Evolutionary conservation across 208 protist species (phyloP).

Genomic region (Cochliopodium minus): DNA sequence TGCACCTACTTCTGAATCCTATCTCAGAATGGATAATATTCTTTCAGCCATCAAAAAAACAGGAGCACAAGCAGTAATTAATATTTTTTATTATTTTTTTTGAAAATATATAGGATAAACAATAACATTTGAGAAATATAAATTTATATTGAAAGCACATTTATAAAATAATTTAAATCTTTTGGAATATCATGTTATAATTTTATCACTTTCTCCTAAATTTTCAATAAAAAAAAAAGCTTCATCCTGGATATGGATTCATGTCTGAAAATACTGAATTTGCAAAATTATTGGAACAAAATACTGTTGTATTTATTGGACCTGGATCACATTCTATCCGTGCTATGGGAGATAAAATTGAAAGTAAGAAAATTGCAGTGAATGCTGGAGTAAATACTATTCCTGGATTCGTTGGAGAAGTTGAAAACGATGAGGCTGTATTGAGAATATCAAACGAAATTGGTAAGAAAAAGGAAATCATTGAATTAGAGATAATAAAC

Average conservation of each 20-base stretch:
- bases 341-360: constrained; percentile 67
- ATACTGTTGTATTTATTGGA: constrained; percentile 56
- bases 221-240: too few species aligned
- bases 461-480: not conserved
- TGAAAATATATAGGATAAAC: too few species aligned
- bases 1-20: constrained; percentile 28
- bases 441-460: constrained; percentile 24
- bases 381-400: constrained; percentile 46
- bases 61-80: constrained; percentile 46
- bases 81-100: too few species aligned
- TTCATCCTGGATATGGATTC: constrained; percentile 54
- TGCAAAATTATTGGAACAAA: constrained; percentile 26
- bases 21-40: constrained; percentile 45
- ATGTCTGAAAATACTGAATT: constrained; percentile 51
- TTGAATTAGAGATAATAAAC: not conserved
- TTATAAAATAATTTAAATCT: too few species aligned
- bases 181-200: too few species aligned
- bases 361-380: constrained; percentile 45
- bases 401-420: constrained; percentile 47
- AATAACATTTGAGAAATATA: too few species aligned
- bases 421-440: constrained; percentile 27
- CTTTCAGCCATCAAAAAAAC: constrained; percentile 35
- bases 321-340: constrained; percentile 25
- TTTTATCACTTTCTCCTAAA: too few species aligned
- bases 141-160: too few species aligned